Conservation (phyloP, 179 eudicot species). For the Silene coronaria region DNA sequence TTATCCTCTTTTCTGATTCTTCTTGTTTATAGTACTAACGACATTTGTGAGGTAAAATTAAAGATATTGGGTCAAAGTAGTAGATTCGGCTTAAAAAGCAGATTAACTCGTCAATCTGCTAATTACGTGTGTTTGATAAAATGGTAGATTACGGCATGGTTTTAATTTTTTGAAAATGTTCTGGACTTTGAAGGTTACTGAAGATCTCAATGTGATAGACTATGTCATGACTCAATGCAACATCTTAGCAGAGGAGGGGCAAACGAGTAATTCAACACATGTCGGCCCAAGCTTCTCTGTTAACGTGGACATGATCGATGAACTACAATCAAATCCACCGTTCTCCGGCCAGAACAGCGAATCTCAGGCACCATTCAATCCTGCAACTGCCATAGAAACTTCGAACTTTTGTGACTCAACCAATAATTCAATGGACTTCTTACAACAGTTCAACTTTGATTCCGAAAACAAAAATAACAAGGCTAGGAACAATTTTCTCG, state of each 20-base stretch:
- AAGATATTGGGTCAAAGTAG: too few species aligned
- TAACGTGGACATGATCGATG: slow-evolving; percentile 23
- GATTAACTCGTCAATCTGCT: too few species aligned
- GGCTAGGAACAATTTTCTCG: slow-evolving; percentile 32
- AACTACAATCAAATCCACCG: slow-evolving; percentile 17
- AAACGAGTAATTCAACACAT: slow-evolving; percentile 28
- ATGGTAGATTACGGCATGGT: background rate
- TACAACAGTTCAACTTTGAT: slow-evolving; percentile 36
- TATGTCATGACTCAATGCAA: slow-evolving; percentile 53
- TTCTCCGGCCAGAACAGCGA: background rate
- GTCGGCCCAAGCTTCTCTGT: slow-evolving; percentile 29
- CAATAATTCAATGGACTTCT: slow-evolving; percentile 36
- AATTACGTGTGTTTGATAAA: too few species aligned
- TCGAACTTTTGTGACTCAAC: slow-evolving; percentile 28
- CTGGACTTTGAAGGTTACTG: slow-evolving; percentile 40
- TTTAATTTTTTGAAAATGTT: background rate
- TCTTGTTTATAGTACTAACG: too few species aligned
- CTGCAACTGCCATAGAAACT: slow-evolving; percentile 27
- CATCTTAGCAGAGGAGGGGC: slow-evolving; percentile 46
- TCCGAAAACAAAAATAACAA: slow-evolving; percentile 20
- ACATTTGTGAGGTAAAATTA: too few species aligned
- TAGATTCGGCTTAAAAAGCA: too few species aligned
- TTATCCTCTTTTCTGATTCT: background rate
- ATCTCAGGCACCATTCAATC: slow-evolving; percentile 26
- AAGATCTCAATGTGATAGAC: slow-evolving; percentile 59